Evolutionary conservation across 2,329 filamentous ascomycete genomes (phyloP), one percentile per base, ranked within the genome.

Genomic region (Pseudocercospora ulei): DNA sequence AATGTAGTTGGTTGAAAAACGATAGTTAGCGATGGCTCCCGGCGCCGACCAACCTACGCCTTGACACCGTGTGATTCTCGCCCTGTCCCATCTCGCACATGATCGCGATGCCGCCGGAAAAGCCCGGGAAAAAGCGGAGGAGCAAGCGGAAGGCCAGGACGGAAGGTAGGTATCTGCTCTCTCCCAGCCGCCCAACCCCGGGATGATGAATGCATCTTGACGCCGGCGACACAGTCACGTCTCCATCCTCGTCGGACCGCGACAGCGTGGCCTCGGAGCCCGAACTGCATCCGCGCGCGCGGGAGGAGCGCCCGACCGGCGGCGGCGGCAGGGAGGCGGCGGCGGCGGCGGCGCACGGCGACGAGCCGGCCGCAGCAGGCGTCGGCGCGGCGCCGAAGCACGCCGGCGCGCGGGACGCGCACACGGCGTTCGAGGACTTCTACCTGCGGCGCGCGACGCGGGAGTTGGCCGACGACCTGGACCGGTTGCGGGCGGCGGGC

Each of bases 391-490:
- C 48, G 9, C 42, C 47, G 22, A 28, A 38, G 22, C 27, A 37
- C 4, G 14, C 27, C 3, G 23, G 23, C 8, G 20, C 18, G n/a
- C n/a, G n/a, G 24, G 46, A 53, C 18, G 36, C 50, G 3, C 51
- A 59, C 17, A 44, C 55, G 36, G 46, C 51, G 19, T 84, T 83
- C 61, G 66, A 70, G 5, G 65, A 75, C 6, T 79, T 75, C 57
- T 85, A 85, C 58, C 71, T 86, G 30, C 75, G 80, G 52, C 75
- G 73, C 43, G 66, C 76, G 4, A 82, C 81, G 0, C 65, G 69
- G 35, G 81, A 86, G 57, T 76, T 87, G 39, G 75, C 77, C 7
- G 78, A 84, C 49, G 82, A 86, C 56, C 68, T 87, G 23, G 76
- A 83, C 62, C 75, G 76, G 58, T 67, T 85, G 45, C 74, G 81